These are phyloP conservation scores for Pinus tabuliformis DNA, from an alignment of 75 land plant genomes.

Conservation along the genomic window DNA sequence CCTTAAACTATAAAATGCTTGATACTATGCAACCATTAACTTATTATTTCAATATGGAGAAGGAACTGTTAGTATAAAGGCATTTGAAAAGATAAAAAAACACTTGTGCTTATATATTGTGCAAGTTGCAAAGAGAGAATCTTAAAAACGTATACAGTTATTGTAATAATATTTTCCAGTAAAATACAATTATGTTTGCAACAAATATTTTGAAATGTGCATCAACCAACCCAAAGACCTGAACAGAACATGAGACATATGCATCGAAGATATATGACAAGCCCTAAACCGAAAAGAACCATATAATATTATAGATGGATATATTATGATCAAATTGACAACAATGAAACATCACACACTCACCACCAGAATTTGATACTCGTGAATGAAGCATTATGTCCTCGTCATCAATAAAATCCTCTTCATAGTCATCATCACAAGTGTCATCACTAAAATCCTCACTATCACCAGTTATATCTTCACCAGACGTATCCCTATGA, in stretches of 20 bases:
- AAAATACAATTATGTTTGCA: too few relatives aligned
- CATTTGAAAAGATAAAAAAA: not conserved
- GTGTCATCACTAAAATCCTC: slow-evolving; percentile 38
- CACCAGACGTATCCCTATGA: slow-evolving; percentile 44
- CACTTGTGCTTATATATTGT: too few relatives aligned
- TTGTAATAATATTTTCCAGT: too few relatives aligned
- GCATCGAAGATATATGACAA: not conserved
- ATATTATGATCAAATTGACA: not conserved
- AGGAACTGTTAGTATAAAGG: not conserved
- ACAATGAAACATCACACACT: not conserved
- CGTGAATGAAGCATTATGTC: slow-evolving; percentile 35
- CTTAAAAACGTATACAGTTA: too few relatives aligned
- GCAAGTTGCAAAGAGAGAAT: too few relatives aligned
- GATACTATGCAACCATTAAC: not conserved
- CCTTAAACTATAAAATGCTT: not conserved
- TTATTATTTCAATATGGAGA: not conserved
- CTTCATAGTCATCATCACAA: slow-evolving; percentile 45
- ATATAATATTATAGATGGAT: not conserved
- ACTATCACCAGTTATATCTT: slow-evolving; percentile 51
- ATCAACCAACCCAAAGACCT: not conserved
- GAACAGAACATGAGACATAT: not conserved
- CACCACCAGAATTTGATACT: slow-evolving; percentile 53
- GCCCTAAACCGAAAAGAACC: not conserved
- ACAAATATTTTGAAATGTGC: not conserved
- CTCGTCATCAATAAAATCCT: slow-evolving; percentile 22